Evolutionary conservation across 352 stramenopile species (phyloP).

Genomic region (Phytophthora constricta): DNA sequence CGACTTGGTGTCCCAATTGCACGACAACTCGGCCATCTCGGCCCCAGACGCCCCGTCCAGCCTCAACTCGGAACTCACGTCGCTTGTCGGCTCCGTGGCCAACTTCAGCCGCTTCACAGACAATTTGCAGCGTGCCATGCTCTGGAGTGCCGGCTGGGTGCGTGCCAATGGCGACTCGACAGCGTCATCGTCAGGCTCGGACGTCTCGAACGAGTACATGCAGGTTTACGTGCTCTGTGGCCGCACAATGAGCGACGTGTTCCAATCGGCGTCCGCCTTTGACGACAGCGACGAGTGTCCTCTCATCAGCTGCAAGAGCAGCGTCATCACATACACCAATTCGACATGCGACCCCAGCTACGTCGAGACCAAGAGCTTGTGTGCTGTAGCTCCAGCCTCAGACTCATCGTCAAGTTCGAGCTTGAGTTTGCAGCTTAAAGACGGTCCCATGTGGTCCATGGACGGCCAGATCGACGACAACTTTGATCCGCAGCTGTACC

Average conservation of each 20-base stretch:
- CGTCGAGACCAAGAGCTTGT: conserved; percentile 24
- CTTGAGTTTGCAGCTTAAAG: conserved; percentile 6
- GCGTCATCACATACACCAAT: conserved; percentile 35
- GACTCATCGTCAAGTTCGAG: not conserved
- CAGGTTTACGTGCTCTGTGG: conserved; percentile 53
- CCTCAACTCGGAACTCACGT: conserved; percentile 17
- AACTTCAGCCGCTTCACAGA: conserved; percentile 27
- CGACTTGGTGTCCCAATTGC: conserved; percentile 25
- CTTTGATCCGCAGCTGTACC: conserved; percentile 46
- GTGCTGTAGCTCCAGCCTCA: conserved; percentile 26
- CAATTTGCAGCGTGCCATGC: conserved; percentile 44
- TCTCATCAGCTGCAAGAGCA: conserved; percentile 41
- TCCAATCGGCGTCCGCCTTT: conserved; percentile 25
- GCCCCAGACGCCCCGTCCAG: conserved; percentile 5
- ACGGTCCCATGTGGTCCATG: conserved; percentile 37
- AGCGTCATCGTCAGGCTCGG: not conserved
- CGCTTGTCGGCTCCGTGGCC: not conserved
- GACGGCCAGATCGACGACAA: conserved; percentile 39
- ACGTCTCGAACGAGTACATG: conserved; percentile 26
- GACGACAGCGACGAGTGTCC: conserved; percentile 22
- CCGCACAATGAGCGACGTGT: conserved; percentile 50
- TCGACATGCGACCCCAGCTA: conserved; percentile 22
- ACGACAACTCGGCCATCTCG: conserved; percentile 28
- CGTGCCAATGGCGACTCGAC: conserved; percentile 1
- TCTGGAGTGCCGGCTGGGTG: conserved; percentile 50